Conservation (phyloP, 768 basidiomycete species). For the Naematelia aurantialba region DNA sequence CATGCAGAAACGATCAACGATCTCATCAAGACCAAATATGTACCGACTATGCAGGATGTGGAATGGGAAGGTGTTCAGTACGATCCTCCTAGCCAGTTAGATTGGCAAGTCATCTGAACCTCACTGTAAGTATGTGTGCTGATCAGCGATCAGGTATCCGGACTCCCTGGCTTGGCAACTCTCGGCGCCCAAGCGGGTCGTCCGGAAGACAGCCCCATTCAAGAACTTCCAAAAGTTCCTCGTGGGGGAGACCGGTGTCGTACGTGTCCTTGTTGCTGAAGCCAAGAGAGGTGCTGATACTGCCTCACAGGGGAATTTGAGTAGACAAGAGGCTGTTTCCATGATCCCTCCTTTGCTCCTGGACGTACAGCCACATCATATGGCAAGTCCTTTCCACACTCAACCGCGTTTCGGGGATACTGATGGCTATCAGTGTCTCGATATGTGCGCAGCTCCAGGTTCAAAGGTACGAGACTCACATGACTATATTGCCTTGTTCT, state of each 20-base stretch:
- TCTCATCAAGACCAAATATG: constrained; percentile 70
- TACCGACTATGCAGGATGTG: constrained; percentile 69
- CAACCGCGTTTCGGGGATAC: background rate
- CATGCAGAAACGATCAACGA: constrained; percentile 67
- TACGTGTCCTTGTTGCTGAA: constrained; percentile 52
- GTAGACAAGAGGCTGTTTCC: constrained; percentile 93
- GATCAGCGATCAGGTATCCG: constrained; percentile 68
- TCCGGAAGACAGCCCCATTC: constrained; percentile 84
- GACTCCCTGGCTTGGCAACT: constrained; percentile 95
- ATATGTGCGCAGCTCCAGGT: constrained; percentile 98
- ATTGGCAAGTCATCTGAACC: constrained; percentile 61
- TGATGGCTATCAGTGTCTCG: constrained; percentile 55
- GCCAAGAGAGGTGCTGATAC: background rate
- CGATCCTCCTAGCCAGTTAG: constrained; percentile 74
- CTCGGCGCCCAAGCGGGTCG: constrained; percentile 79
- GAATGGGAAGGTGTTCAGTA: constrained; percentile 71
- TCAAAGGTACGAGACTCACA: constrained; percentile 66
- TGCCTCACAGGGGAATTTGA: constrained; percentile 77
- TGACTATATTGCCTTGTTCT: background rate
- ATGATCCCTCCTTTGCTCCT: constrained; percentile 98
- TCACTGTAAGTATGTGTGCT: constrained; percentile 1
- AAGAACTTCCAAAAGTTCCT: constrained; percentile 93
- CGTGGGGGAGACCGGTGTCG: constrained; percentile 96
- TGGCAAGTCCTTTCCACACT: constrained; percentile 35
- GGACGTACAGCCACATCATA: constrained; percentile 90